Evolutionary conservation across 345 rosid species (phyloP).

Genomic region (Hevea brasiliensis): DNA sequence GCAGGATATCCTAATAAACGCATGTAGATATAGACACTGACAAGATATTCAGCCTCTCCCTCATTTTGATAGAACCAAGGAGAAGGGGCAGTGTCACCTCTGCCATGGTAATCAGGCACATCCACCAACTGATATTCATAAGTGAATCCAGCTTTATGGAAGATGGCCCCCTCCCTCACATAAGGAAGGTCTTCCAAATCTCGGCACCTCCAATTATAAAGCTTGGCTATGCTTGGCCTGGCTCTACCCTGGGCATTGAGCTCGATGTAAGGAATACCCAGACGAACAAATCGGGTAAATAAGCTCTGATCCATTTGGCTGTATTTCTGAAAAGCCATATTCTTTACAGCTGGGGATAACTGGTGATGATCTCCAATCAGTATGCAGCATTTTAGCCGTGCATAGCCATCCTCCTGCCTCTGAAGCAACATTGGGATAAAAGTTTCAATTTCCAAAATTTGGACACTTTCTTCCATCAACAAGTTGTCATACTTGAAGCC

Average conservation of each 20-base stretch:
- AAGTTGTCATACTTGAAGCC: slow-evolving; percentile 98
- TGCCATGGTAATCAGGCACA: slow-evolving; percentile 87
- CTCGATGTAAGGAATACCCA: slow-evolving; percentile 96
- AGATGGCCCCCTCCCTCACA: slow-evolving; percentile 66
- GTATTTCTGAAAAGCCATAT: slow-evolving; percentile 99
- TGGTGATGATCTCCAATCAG: slow-evolving; percentile 99
- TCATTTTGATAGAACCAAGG: slow-evolving; percentile 99
- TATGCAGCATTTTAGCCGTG: slow-evolving; percentile 96
- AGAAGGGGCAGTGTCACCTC: slow-evolving; percentile 92
- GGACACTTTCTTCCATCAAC: slow-evolving; percentile 99
- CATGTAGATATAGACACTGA: slow-evolving; percentile 97
- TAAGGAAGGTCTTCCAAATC: slow-evolving; percentile 91
- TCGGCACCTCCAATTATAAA: slow-evolving; percentile 96
- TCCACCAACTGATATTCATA: slow-evolving; percentile 90
- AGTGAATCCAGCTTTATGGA: slow-evolving; percentile 83
- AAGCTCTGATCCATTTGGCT: slow-evolving; percentile 99
- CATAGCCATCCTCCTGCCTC: slow-evolving; percentile 97
- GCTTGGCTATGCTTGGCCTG: slow-evolving; percentile 89
- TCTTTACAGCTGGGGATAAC: slow-evolving; percentile 97
- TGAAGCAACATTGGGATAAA: slow-evolving; percentile 99
- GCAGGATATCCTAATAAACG: slow-evolving; percentile 94
- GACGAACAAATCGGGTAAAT: slow-evolving; percentile 96
- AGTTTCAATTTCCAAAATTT: slow-evolving; percentile 96
- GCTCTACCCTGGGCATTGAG: slow-evolving; percentile 99
- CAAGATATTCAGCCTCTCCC: slow-evolving; percentile 95